Evolutionary conservation across 2,329 filamentous ascomycete species (phyloP).

Genomic region (Diaporthe ilicicola): DNA sequence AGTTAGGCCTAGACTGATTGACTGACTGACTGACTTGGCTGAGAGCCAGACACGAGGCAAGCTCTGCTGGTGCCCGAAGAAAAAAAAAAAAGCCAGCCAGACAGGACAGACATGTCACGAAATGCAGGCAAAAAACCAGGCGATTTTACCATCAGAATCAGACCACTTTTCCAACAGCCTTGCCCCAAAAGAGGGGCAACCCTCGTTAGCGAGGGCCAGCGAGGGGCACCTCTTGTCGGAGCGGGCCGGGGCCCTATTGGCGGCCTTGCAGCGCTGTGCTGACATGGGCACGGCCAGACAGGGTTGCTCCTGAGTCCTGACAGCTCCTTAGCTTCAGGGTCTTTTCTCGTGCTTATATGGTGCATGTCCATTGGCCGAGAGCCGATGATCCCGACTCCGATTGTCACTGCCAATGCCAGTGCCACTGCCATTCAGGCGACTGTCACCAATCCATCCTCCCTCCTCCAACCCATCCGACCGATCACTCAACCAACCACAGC

Average conservation of each 20-base stretch:
- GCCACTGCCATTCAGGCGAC: too few relatives aligned
- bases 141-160: constrained; percentile 27
- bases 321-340: neutral
- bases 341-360: neutral
- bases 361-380: neutral
- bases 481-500: neutral
- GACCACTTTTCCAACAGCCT: constrained; percentile 27
- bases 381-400: neutral
- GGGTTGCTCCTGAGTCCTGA: constrained; percentile 6
- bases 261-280: constrained; percentile 15
- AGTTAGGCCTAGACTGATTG: too few relatives aligned
- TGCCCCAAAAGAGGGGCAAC: constrained; percentile 26
- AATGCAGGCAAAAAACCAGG: constrained; percentile 19
- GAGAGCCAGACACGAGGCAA: neutral
- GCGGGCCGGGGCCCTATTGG: constrained; percentile 24
- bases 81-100: neutral
- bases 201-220: constrained; percentile 16
- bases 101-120: constrained; percentile 20
- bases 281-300: neutral
- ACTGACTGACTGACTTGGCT: neutral
- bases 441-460: neutral
- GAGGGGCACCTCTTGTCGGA: neutral
- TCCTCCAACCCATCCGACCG: neutral
- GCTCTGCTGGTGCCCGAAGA: neutral
- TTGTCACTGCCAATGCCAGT: neutral